Evolutionary conservation across 2,329 filamentous ascomycete species (phyloP).

Genomic region (Elsinoe arachidis): DNA sequence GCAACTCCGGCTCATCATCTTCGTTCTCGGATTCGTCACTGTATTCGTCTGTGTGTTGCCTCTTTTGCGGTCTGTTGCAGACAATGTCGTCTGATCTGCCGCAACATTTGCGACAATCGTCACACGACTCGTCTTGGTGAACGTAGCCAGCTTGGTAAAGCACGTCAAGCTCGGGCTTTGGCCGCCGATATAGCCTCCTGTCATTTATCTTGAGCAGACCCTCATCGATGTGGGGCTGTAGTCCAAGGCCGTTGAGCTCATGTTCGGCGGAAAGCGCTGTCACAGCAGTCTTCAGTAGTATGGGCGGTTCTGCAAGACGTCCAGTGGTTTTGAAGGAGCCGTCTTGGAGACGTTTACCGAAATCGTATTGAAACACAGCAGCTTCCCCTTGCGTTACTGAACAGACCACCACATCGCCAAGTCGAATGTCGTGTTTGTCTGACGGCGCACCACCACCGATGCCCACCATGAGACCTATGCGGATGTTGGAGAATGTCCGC

Average conservation of each 20-base stretch:
- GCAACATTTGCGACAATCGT: neutral
- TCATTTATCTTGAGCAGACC: too few species aligned
- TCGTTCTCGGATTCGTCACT: too few species aligned
- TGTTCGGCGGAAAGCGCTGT: neutral
- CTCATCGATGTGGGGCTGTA: neutral
- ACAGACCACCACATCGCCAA: slow-evolving; percentile 23
- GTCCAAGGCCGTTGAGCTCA: neutral
- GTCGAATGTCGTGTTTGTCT: slow-evolving; percentile 19
- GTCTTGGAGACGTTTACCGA: neutral
- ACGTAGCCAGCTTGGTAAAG: too few species aligned
- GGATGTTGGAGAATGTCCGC: slow-evolving; percentile 17
- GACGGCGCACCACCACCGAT: slow-evolving; percentile 19
- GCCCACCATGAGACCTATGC: slow-evolving; percentile 18
- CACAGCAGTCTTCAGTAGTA: neutral
- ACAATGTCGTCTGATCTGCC: too few species aligned
- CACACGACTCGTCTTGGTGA: neutral
- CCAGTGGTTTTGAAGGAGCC: neutral
- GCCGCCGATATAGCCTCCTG: too few species aligned
- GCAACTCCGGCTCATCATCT: neutral
- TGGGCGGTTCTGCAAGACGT: slow-evolving; percentile 12
- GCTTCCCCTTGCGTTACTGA: neutral
- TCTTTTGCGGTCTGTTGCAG: too few species aligned
- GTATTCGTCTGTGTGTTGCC: too few species aligned
- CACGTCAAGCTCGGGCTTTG: too few species aligned
- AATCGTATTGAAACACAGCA: neutral